A percentile compares a stretch with the other conserved stretches of the same genome.
Evolutionary conservation across 116 monocot species (phyloP).

Genomic region (Trichopus zeylanicus): DNA sequence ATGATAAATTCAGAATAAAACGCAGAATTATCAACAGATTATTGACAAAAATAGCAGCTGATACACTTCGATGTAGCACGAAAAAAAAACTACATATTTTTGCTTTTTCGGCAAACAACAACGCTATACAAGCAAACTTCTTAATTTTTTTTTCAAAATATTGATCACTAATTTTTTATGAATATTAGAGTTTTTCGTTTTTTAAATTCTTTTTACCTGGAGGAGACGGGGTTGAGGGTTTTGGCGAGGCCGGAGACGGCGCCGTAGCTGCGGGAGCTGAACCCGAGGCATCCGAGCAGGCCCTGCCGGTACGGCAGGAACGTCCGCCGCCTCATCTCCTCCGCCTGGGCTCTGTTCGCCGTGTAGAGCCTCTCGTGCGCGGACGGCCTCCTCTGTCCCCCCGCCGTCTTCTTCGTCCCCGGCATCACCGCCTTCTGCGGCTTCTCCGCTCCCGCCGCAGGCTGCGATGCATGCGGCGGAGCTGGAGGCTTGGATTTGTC

Average conservation of each 20-base stretch:
- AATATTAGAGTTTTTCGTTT: no score
- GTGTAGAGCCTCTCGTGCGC: conserved; percentile 74
- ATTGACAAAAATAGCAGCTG: no score
- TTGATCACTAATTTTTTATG: background rate
- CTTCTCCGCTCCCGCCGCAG: background rate
- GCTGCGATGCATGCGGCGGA: background rate
- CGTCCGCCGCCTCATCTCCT: conserved; percentile 84
- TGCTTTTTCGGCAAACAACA: no score
- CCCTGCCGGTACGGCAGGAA: conserved; percentile 94
- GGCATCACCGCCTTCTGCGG: conserved; percentile 6
- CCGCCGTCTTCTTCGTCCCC: no score
- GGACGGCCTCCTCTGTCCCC: conserved; percentile 19
- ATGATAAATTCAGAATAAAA: no score
- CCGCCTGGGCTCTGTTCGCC: conserved; percentile 74
- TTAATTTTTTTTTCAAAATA: background rate
- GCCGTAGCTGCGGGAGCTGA: conserved; percentile 57
- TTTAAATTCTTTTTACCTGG: no score
- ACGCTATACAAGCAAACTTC: no score
- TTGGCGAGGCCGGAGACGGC: conserved; percentile 57
- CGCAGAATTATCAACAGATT: no score
- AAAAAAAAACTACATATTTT: no score
- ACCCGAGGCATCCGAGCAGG: conserved; percentile 68
- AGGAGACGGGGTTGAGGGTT: conserved; percentile 52
- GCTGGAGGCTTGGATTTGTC: conserved; percentile 12
- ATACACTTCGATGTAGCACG: no score